Conservation (phyloP, 192 early-diverging fungal genomes). For the Coemansia sp. region DNA sequence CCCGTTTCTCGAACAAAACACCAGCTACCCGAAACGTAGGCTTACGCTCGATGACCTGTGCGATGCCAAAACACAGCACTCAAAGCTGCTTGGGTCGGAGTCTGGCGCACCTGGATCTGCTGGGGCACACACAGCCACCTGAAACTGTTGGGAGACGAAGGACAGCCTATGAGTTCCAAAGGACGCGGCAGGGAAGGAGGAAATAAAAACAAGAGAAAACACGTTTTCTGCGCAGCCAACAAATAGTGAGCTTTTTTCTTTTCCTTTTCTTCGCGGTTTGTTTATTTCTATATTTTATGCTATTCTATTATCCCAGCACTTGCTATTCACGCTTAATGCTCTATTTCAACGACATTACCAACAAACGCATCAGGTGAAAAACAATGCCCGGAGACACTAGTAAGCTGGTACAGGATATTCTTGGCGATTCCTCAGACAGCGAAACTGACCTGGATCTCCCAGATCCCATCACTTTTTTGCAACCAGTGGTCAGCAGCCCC, state of each 20-base stretch:
- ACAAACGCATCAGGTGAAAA: neutral
- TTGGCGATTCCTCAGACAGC: constrained; percentile 20
- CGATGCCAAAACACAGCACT: constrained; percentile 38
- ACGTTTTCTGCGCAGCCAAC: neutral
- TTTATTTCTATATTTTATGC: neutral
- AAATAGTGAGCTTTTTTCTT: neutral
- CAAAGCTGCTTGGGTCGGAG: constrained; percentile 20
- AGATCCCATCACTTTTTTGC: constrained; percentile 31
- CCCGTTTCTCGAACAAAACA: constrained; percentile 54
- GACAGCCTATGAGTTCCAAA: too few relatives aligned
- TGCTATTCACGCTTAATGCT: too few relatives aligned
- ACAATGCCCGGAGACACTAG: neutral
- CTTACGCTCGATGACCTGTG: constrained; percentile 54
- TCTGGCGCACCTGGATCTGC: constrained; percentile 18
- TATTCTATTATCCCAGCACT: neutral
- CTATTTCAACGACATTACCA: neutral
- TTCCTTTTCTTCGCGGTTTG: neutral
- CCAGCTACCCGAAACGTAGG: constrained; percentile 52
- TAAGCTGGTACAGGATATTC: neutral
- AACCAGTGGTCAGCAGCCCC: neutral
- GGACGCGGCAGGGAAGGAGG: too few relatives aligned
- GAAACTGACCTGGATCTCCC: constrained; percentile 51
- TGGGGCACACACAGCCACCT: constrained; percentile 15
- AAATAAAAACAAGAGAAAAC: too few relatives aligned
- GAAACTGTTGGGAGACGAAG: too few relatives aligned